These are phyloP conservation scores for Coprinopsis sp. DNA, from an alignment of 768 basidiomycete genomes.

Conservation along the genomic window DNA sequence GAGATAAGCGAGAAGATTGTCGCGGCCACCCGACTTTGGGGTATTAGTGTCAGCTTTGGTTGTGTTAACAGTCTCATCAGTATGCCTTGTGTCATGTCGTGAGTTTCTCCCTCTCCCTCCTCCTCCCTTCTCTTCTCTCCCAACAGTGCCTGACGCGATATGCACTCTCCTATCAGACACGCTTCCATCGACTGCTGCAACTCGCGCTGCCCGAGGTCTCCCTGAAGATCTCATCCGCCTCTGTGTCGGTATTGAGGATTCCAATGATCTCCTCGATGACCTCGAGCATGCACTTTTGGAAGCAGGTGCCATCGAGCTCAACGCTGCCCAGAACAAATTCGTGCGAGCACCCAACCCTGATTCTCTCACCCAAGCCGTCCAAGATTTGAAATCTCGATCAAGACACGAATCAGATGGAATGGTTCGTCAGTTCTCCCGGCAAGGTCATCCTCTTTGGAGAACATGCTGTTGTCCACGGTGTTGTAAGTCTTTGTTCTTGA, in stretches of 20 bases:
- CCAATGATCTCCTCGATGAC: slow-evolving; percentile 89
- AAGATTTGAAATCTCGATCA: slow-evolving; percentile 52
- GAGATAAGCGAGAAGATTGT: slow-evolving; percentile 89
- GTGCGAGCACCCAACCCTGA: slow-evolving; percentile 33
- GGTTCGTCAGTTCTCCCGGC: slow-evolving; percentile 93
- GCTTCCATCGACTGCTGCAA: slow-evolving; percentile 95
- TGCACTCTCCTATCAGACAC: slow-evolving; percentile 50
- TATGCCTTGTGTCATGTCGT: slow-evolving; percentile 99
- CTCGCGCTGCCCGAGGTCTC: slow-evolving; percentile 92
- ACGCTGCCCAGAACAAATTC: slow-evolving; percentile 50
- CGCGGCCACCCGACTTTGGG: slow-evolving; percentile 90
- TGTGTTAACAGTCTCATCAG: slow-evolving; percentile 97
- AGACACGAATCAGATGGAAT: slow-evolving; percentile 44
- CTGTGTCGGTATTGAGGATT: slow-evolving; percentile 97
- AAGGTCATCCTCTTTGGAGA: slow-evolving; percentile 98
- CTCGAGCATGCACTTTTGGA: slow-evolving; percentile 89
- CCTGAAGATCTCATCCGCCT: slow-evolving; percentile 98
- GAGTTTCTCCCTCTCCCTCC: slow-evolving; percentile 34
- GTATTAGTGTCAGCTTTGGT: slow-evolving; percentile 96
- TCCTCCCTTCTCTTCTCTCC: slow-evolving; percentile 7
- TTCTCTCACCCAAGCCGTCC: slow-evolving; percentile 55
- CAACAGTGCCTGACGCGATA: slow-evolving; percentile 5
- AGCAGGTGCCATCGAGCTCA: slow-evolving; percentile 77
- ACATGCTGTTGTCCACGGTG: slow-evolving; percentile 97
- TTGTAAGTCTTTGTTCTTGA: slow-evolving; percentile 52